Percentiles rank a stretch among this genome's conserved stretches.
Evolutionary conservation across 179 eudicot genomes (phyloP).

Genomic region (Beta lomatogona): DNA sequence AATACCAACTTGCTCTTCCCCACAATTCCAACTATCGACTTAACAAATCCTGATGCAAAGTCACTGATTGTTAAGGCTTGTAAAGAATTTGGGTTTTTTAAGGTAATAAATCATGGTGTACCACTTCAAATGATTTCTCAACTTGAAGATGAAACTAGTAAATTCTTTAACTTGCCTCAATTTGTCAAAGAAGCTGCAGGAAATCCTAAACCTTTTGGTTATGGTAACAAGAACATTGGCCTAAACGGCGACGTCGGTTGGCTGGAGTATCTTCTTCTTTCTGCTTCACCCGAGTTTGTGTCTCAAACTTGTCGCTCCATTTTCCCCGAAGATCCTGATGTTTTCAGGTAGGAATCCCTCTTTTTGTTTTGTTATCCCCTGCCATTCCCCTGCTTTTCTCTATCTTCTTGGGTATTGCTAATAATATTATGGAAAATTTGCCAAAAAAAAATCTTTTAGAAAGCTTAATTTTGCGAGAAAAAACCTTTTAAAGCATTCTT

Average conservation of each 20-base stretch:
- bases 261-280: conserved; percentile 44
- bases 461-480: no score
- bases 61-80: conserved; percentile 32
- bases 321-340: conserved; percentile 22
- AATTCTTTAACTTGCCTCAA: conserved; percentile 31
- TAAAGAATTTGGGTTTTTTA: conserved; percentile 37
- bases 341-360: conserved; percentile 27
- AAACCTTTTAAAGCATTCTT: no score
- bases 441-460: no score
- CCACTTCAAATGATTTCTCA: conserved; percentile 15
- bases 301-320: conserved; percentile 22
- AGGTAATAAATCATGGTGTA: conserved; percentile 34
- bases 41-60: conserved; percentile 26
- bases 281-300: conserved; percentile 25
- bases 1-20: neutral
- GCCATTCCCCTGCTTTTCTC: neutral
- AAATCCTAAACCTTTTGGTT: conserved; percentile 42
- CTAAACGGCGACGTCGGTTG: conserved; percentile 52
- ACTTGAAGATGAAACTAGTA: conserved; percentile 27
- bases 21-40: conserved; percentile 35
- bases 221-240: conserved; percentile 48
- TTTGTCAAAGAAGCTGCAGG: conserved; percentile 28
- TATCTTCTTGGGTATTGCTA: neutral
- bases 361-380: neutral
- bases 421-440: neutral